These are phyloP conservation scores for Aspergillus thermomutatus DNA, from an alignment of 2,329 filamentous ascomycete genomes.

Conservation along the genomic window DNA sequence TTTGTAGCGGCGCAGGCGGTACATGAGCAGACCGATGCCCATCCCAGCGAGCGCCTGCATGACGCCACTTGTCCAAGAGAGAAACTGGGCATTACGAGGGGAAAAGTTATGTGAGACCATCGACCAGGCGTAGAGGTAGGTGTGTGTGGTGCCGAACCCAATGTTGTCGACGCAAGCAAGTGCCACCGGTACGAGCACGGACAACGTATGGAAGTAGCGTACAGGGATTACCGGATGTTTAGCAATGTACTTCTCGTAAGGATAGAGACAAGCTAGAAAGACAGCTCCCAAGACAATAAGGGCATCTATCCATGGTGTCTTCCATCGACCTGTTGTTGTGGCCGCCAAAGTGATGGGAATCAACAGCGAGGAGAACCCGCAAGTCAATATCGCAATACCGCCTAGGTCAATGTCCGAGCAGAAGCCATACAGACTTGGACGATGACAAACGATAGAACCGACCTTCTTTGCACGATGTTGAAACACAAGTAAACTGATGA, in stretches of 20 bases:
- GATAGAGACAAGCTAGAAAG: constrained; percentile 42
- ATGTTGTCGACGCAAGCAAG: constrained; percentile 44
- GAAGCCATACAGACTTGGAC: constrained; percentile 25
- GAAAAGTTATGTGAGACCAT: constrained; percentile 43
- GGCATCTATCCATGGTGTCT: constrained; percentile 44
- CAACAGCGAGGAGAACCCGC: constrained; percentile 48
- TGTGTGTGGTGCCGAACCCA: constrained; percentile 45
- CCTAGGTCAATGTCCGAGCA: constrained; percentile 35
- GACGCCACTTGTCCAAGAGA: constrained; percentile 39
- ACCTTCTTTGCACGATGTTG: constrained; percentile 32
- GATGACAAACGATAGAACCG: constrained; percentile 25
- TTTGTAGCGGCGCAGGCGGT: constrained; percentile 45
- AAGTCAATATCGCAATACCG: constrained; percentile 47
- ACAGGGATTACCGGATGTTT: constrained; percentile 46
- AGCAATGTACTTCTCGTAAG: constrained; percentile 48
- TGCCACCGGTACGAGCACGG: constrained; percentile 42
- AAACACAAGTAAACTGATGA: constrained; percentile 37
- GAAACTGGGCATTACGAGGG: constrained; percentile 43
- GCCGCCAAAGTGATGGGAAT: constrained; percentile 47
- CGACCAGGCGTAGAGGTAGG: constrained; percentile 49
- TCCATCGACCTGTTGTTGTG: constrained; percentile 41
- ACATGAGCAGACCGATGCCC: constrained; percentile 42
- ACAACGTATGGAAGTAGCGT: constrained; percentile 44
- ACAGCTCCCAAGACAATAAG: constrained; percentile 44
- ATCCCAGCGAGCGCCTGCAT: constrained; percentile 45